phyloP scores from a whole-genome alignment of 345 rosid genomes.

The Eucalyptus pumila region DNA sequence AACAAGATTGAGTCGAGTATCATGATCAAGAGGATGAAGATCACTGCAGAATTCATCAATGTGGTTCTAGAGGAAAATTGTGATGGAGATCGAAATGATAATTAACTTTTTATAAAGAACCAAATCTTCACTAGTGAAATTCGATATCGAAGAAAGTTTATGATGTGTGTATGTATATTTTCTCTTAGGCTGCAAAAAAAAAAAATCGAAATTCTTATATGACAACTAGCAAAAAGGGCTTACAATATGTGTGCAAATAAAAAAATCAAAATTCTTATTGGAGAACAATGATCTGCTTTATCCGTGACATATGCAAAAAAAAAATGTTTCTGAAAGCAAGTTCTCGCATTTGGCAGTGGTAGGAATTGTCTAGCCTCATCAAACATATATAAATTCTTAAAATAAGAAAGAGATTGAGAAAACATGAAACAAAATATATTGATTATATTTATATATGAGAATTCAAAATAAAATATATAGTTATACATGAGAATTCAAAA shows the following conservation, averaged over 20 bases:
- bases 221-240: neutral
- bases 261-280: too few species aligned
- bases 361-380: neutral
- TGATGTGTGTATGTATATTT: neutral
- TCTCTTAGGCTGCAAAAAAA: neutral
- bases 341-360: neutral
- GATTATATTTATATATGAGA: too few species aligned
- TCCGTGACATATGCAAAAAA: accelerated
- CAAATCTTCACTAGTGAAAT: neutral
- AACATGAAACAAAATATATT: neutral
- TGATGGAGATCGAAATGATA: too few species aligned
- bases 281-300: neutral
- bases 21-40: too few species aligned
- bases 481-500: too few species aligned
- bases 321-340: neutral
- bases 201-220: neutral
- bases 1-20: too few species aligned
- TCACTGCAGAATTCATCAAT: accelerated
- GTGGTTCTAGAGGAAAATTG: too few species aligned
- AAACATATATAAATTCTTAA: neutral
- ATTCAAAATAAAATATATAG: too few species aligned
- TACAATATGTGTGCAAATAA: neutral
- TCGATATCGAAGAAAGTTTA: accelerated
- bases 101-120: too few species aligned
- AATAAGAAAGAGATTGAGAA: neutral